Base-by-base conservation (phyloP, 2,329 filamentous ascomycete genomes). In the Fusarium pilosicola region DNA sequence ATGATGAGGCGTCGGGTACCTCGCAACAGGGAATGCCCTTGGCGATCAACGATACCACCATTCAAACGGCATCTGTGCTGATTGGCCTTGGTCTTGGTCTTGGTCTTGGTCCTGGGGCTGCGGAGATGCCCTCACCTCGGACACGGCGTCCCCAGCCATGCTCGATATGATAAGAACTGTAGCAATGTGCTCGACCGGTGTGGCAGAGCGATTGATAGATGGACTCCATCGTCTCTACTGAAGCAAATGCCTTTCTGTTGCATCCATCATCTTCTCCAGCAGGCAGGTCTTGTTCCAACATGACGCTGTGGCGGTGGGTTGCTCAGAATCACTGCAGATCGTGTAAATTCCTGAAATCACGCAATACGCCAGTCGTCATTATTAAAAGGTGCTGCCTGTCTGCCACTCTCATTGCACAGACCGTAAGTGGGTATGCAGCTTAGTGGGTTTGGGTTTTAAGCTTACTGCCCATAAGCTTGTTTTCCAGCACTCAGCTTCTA, bases 401-500 rank as follows among this genome's bases (percentile, higher is more conserved):
- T 48, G 54, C 24, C 42, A 14, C 24, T 32, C 41, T 24, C 6
- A 49, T 64, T 58, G 48, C 28, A 30, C 51, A 30, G 34, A 24
- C 15, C 20, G 12, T 15, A 36, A 39, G 36, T 52, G 54, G 54
- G 28, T 52, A 60, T 38, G 28, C 10, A 15, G 2, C 18, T 24
- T 51, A 65, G 36, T 38, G 13, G 45, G 24, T 59, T 57, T 44
- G n/a, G 36, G 44, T 52, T 70, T 70, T 70, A 70, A 70, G 67
- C 67, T 70, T 70, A 70, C 67, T 46, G 49, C 6, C n/a, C 32
- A 49, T 69, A 70, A 70, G 67, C 65, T 70, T 70, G 67, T 70
- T 65, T 70, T 70, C n/a, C 10, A n/a, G 24, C 42, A 22, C 38
- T 57, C 18, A 58, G 66, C 64, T 68, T 63, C 56, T 55, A 68